A percentile compares a stretch with the other conserved stretches of the same genome.
Evolutionary conservation across 768 basidiomycete genomes (phyloP).

Genomic region (Asterophora lycoperdoides): DNA sequence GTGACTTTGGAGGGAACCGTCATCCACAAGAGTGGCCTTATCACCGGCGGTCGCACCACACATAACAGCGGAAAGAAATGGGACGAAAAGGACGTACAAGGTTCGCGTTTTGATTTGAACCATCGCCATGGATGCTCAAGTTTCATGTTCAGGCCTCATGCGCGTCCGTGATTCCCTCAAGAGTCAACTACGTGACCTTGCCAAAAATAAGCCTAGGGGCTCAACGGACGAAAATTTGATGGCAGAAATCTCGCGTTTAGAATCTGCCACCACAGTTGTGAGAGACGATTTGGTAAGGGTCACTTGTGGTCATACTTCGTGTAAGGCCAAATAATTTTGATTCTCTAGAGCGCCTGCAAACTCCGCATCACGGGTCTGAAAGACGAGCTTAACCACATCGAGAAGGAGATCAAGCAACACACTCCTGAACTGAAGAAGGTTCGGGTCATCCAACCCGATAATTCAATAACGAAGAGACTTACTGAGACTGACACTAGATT

Average conservation of each 20-base stretch:
- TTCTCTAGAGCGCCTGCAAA: constrained; percentile 64
- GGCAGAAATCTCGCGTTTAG: constrained; percentile 72
- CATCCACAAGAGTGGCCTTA: constrained; percentile 95
- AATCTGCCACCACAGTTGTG: constrained; percentile 68
- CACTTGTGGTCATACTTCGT: not conserved
- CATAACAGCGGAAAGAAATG: constrained; percentile 79
- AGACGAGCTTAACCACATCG: constrained; percentile 80
- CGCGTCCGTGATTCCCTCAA: constrained; percentile 69
- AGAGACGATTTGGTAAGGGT: constrained; percentile 73
- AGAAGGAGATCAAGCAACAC: constrained; percentile 62
- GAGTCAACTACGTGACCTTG: constrained; percentile 76
- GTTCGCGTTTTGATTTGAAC: constrained; percentile 32
- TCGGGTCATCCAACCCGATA: not conserved
- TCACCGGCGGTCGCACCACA: constrained; percentile 89
- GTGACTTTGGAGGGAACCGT: constrained; percentile 96
- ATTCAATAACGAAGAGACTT: not conserved
- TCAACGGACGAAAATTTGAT: constrained; percentile 80
- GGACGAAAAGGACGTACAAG: constrained; percentile 92
- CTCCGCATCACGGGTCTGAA: constrained; percentile 72
- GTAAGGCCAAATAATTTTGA: constrained; percentile 2
- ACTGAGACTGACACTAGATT: constrained; percentile 35
- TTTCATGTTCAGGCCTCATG: constrained; percentile 30
- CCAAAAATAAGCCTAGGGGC: constrained; percentile 75
- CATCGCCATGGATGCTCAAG: not conserved
- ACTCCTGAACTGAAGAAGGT: constrained; percentile 74